phyloP scores from a whole-genome alignment of 163 green algal genomes.

The Scenedesmus sp. region DNA sequence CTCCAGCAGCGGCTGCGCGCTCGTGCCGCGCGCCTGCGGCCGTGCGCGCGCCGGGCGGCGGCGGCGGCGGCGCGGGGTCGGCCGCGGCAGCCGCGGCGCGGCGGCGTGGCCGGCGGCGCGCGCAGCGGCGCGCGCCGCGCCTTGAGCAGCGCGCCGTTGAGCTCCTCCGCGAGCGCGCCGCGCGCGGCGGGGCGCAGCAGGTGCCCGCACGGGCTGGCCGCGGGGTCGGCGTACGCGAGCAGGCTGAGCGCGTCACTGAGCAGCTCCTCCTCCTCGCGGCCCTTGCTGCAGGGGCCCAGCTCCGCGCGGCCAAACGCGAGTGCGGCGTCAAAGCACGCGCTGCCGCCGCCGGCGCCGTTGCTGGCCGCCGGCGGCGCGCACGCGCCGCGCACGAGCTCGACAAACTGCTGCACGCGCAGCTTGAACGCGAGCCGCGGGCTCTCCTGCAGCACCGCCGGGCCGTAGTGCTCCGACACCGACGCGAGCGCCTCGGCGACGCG shows the following conservation, averaged over 20 bases:
- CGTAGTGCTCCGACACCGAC: slow-evolving; percentile 48
- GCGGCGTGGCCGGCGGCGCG: background rate
- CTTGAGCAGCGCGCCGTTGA: slow-evolving; percentile 53
- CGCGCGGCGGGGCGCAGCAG: slow-evolving; percentile 51
- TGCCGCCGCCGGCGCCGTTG: slow-evolving; percentile 4
- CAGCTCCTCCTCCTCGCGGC: slow-evolving; percentile 64
- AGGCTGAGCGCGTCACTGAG: slow-evolving; percentile 76
- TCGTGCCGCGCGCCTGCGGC: slow-evolving; percentile 2
- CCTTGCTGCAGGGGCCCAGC: slow-evolving; percentile 27
- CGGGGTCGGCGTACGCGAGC: slow-evolving; percentile 80
- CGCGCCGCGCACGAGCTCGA: slow-evolving; percentile 63
- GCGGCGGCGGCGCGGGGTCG: background rate
- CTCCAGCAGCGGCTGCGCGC: slow-evolving; percentile 21
- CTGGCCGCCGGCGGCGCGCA: no score
- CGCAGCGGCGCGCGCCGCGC: slow-evolving; percentile 4
- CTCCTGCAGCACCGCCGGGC: slow-evolving; percentile 53
- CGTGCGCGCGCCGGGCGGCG: background rate
- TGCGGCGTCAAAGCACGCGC: slow-evolving; percentile 42
- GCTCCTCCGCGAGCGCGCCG: slow-evolving; percentile 59
- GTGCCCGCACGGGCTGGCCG: slow-evolving; percentile 62
- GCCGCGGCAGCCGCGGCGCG: background rate
- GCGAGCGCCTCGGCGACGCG: slow-evolving; percentile 65
- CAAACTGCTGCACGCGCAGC: slow-evolving; percentile 76
- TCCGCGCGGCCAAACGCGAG: slow-evolving; percentile 53
- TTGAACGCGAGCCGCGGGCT: slow-evolving; percentile 65